A percentile compares a stretch with the other conserved stretches of the same genome.
Conservation (phyloP, 345 rosid genomes). For the Toxicodendron radicans region DNA sequence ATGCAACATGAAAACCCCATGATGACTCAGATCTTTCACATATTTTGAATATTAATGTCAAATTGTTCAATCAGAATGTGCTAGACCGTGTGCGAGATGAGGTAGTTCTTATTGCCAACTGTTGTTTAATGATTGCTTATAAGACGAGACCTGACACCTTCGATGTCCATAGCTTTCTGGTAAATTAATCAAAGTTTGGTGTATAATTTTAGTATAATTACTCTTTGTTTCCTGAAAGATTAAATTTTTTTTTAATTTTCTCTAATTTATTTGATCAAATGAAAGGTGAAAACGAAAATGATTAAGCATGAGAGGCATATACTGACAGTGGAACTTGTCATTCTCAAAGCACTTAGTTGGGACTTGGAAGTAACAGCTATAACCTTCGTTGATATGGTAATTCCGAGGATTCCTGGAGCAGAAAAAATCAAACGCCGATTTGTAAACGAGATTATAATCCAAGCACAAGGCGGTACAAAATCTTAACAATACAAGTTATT, state of each 20-base stretch:
- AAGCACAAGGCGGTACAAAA: neutral
- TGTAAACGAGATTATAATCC: neutral
- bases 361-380: neutral
- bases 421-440: neutral
- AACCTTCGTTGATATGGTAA: neutral
- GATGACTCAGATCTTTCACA: neutral
- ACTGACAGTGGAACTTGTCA: neutral
- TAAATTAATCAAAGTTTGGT: neutral
- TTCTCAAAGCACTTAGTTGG: constrained; percentile 13
- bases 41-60: neutral
- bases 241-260: neutral
- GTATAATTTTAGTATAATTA: too few relatives aligned
- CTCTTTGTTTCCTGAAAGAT: too few relatives aligned
- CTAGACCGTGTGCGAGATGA: neutral
- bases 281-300: neutral
- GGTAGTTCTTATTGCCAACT: neutral
- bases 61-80: neutral
- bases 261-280: neutral
- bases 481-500: too few relatives aligned
- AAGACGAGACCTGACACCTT: neutral
- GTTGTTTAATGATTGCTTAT: neutral
- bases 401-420: neutral
- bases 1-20: neutral
- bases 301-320: too few relatives aligned
- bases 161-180: neutral